phyloP scores from a whole-genome alignment of 495 filamentous ascomycete species.

The Aspergillus biplanus region DNA sequence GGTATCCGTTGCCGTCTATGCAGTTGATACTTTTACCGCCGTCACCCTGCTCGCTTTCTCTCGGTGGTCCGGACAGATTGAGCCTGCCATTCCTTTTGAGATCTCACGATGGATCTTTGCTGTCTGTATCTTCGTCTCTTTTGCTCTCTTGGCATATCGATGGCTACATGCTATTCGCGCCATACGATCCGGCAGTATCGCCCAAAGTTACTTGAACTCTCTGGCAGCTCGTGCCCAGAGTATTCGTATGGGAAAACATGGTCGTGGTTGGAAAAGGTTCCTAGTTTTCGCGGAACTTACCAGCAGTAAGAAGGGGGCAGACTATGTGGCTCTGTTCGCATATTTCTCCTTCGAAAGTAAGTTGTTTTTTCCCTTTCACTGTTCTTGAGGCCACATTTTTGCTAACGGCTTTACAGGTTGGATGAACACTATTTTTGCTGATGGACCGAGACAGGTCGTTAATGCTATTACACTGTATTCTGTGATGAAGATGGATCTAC shows the following conservation, averaged over 20 bases:
- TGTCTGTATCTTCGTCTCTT: slow-evolving; percentile 84
- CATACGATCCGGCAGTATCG: slow-evolving; percentile 82
- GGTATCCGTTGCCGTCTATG: slow-evolving; percentile 82
- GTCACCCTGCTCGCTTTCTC: slow-evolving; percentile 86
- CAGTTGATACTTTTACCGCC: slow-evolving; percentile 88
- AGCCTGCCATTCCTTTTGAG: slow-evolving; percentile 68
- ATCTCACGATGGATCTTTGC: slow-evolving; percentile 89
- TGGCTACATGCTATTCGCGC: slow-evolving; percentile 76
- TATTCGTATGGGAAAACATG: slow-evolving; percentile 65
- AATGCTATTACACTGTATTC: slow-evolving; percentile 88
- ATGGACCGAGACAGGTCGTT: slow-evolving; percentile 86
- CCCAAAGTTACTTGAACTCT: slow-evolving; percentile 86
- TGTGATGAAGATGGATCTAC: slow-evolving; percentile 69
- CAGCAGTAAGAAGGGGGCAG: slow-evolving; percentile 85
- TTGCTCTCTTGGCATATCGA: slow-evolving; percentile 74
- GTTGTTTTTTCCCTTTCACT: slow-evolving; percentile 20
- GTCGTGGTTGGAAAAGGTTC: slow-evolving; percentile 80
- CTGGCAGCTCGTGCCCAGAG: slow-evolving; percentile 81
- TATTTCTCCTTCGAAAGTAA: slow-evolving; percentile 93
- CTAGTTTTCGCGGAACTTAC: slow-evolving; percentile 92
- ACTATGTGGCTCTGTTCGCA: slow-evolving; percentile 89
- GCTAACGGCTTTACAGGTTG: slow-evolving; percentile 62
- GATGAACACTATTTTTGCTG: slow-evolving; percentile 84
- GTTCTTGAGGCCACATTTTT: neutral
- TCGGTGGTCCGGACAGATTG: slow-evolving; percentile 67